Base-by-base conservation (phyloP, 441 rosid species). In the Erodium moschatum region DNA sequence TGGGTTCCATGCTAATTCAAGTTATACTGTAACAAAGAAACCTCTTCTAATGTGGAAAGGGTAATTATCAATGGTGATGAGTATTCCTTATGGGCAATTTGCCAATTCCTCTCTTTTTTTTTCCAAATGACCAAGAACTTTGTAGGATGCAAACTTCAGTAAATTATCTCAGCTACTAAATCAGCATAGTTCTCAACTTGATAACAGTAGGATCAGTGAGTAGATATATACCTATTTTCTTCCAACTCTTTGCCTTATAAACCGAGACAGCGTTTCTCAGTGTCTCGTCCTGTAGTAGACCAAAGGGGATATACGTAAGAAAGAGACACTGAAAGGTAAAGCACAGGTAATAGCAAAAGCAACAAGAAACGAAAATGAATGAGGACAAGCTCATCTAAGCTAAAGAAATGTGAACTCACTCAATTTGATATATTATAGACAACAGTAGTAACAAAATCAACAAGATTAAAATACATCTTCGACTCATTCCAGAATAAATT, bases 181-280 rank as follows among this genome's bases (percentile, higher is more conserved):
- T n/a, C 19, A 52, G 19, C 18, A 15, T 15, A 16, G 60, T 52
- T 52, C 60, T 21, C 33, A 52, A 33, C 63, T 40, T 69, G 0
- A 42, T 64, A 74, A 13, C 44, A 44, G n/a, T 60, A 46, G 54
- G 69, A 27, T 64, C 24, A 6, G 40, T 65, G 66, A 52, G 64
- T 68, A 69, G 77, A 54, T 67, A 69, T 67, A 69, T 40, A 89
- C 99, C 99, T 70, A 92, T 90, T 82, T 85, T 92, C 83, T 90
- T 95, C 98, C 99, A 95, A 80, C 85, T 86, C 81, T 92, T 95
- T 74, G 94, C 99, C 66, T 86, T 90, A 70, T 66, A 86, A 48
- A 73, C 79, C 62, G 84, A 80, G 72, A 92, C 98, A 35, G 99
- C 99, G 71, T 60, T 84, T 79, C 90, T 82, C 79, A 95, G 78